phyloP scores from a whole-genome alignment of 805 yeast genomes.

The Candida palmyrensis region DNA sequence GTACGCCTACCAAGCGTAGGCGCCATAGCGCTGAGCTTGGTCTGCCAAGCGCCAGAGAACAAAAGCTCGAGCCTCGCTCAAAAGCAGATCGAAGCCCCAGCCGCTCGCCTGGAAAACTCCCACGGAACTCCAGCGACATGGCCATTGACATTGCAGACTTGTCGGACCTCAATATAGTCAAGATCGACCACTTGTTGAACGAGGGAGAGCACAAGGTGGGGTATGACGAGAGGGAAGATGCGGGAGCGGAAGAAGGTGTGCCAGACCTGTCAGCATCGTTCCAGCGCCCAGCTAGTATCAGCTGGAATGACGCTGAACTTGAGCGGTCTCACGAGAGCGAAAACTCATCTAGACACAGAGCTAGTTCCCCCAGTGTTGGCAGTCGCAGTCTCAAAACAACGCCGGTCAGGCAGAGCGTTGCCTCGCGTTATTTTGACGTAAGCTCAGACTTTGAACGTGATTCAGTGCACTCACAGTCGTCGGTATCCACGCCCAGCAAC shows the following conservation, averaged over 20 bases:
- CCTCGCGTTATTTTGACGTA: conserved; percentile 20
- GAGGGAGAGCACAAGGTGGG: conserved; percentile 10
- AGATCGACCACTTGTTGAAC: conserved; percentile 33
- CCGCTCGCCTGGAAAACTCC: no score
- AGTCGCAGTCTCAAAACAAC: no score
- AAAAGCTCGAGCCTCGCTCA: no score
- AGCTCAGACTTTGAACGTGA: conserved; percentile 8
- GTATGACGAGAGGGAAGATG: conserved; percentile 1
- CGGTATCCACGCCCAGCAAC: conserved; percentile 32
- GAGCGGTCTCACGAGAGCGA: conserved; percentile 1
- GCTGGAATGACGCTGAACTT: conserved; percentile 33
- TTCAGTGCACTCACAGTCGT: conserved; percentile 8
- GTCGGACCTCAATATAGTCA: conserved; percentile 33
- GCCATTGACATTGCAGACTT: conserved; percentile 30
- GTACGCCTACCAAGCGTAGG: not conserved
- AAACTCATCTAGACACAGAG: no score
- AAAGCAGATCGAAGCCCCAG: no score
- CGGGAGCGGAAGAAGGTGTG: conserved; percentile 3
- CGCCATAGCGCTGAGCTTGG: no score
- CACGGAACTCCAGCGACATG: conserved; percentile 7
- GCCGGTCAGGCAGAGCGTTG: not conserved
- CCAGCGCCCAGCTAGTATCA: conserved; percentile 34
- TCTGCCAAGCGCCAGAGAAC: no score
- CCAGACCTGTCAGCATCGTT: conserved; percentile 18
- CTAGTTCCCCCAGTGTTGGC: no score